A percentile compares a stretch with the other conserved stretches of the same genome.
Conservation (phyloP, 192 early-diverging fungal species). For the Coemansia sp. region DNA sequence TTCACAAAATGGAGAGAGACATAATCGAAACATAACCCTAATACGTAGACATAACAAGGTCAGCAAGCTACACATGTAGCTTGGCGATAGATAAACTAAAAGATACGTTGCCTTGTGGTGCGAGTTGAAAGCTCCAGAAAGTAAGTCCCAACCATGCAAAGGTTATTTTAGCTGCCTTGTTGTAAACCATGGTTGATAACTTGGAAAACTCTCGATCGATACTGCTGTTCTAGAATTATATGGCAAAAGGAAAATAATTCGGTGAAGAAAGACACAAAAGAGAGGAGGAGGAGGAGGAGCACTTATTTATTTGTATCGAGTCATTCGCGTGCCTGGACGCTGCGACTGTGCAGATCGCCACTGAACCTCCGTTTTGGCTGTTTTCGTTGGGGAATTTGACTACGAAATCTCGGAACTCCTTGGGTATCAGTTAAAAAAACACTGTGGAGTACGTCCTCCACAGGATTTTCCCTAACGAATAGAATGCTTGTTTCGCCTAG, state of each 20-base stretch:
- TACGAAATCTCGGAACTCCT: too few relatives aligned
- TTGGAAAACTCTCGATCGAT: neutral
- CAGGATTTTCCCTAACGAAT: too few relatives aligned
- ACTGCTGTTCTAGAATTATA: neutral
- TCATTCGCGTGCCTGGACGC: neutral
- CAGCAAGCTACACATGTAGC: neutral
- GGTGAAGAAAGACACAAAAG: neutral
- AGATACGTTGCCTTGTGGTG: slow-evolving; percentile 54
- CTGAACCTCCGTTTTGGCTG: neutral
- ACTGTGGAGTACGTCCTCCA: too few relatives aligned
- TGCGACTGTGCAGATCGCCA: neutral
- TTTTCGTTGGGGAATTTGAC: too few relatives aligned
- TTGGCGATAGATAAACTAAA: neutral
- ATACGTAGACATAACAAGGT: neutral
- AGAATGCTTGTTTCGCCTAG: too few relatives aligned
- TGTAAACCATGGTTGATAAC: slow-evolving; percentile 35
- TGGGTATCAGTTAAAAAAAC: too few relatives aligned
- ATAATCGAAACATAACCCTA: too few relatives aligned
- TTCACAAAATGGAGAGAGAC: slow-evolving; percentile 5
- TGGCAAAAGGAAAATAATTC: slow-evolving; percentile 4
- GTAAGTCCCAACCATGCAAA: slow-evolving; percentile 52
- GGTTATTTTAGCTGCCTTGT: slow-evolving; percentile 34
- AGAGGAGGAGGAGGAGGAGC: neutral
- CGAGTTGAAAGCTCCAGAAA: slow-evolving; percentile 55
- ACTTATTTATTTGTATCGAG: neutral